Evolutionary conservation across 805 yeast species (phyloP).

Genomic region (Saturnispora galanensis): DNA sequence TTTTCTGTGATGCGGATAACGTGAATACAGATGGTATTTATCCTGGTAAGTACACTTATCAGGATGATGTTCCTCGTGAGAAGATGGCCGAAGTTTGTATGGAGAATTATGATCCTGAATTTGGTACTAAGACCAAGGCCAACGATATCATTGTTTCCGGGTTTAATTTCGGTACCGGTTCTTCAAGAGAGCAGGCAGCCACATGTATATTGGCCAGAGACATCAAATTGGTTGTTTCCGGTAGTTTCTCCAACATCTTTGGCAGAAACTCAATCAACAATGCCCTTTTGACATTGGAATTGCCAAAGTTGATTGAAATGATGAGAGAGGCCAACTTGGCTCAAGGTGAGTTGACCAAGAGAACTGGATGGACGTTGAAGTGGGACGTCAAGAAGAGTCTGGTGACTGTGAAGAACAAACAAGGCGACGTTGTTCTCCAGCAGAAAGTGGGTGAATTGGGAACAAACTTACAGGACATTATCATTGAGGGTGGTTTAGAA

Average conservation of each 20-base stretch:
- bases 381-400: conserved; percentile 88
- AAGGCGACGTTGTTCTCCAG: conserved; percentile 50
- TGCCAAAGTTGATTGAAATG: conserved; percentile 74
- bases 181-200: conserved; percentile 98
- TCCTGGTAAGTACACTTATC: conserved; percentile 98
- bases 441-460: conserved; percentile 96
- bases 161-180: conserved; percentile 95
- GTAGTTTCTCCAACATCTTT: conserved; percentile 95
- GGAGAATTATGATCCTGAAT: conserved; percentile 96
- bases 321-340: conserved; percentile 38
- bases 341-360: conserved; percentile 65
- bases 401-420: conserved; percentile 66
- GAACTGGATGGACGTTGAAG: conserved; percentile 87
- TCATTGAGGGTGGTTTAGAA: conserved; percentile 94
- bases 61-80: conserved; percentile 89
- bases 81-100: conserved; percentile 98
- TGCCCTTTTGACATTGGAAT: conserved; percentile 86
- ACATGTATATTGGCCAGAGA: conserved; percentile 95
- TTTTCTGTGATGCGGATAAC: conserved; percentile 92
- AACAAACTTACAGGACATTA: conserved; percentile 89
- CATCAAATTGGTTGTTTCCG: conserved; percentile 86
- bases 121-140: conserved; percentile 67
- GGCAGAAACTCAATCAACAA: conserved; percentile 94
- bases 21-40: conserved; percentile 97
- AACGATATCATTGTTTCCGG: conserved; percentile 87